Percentiles rank a stretch among this genome's conserved stretches.
Evolutionary conservation across 805 yeast genomes (phyloP).

Genomic region (Saccharomycopsis fermentans): DNA sequence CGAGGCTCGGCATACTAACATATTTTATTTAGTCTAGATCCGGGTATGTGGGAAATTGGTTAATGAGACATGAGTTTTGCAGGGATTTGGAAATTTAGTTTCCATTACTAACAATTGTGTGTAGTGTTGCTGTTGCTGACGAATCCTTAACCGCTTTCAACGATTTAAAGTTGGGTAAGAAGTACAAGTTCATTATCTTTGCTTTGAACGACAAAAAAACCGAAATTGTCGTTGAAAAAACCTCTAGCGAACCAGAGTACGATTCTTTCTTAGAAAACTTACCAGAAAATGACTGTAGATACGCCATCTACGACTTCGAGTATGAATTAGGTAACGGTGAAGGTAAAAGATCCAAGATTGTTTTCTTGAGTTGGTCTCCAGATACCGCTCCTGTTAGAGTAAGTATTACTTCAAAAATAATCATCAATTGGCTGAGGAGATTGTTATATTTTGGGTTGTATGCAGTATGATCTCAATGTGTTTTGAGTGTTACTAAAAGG

Average conservation of each 20-base stretch:
- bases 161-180: constrained; percentile 90
- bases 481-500: no score
- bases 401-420: constrained; percentile 13
- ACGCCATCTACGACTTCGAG: constrained; percentile 95
- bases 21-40: constrained; percentile 15
- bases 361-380: constrained; percentile 88
- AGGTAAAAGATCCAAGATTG: constrained; percentile 80
- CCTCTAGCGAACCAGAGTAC: constrained; percentile 66
- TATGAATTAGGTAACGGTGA: constrained; percentile 83
- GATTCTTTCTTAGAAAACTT: constrained; percentile 79
- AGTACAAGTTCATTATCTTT: constrained; percentile 73
- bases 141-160: constrained; percentile 91
- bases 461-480: no score
- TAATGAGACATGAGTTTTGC: neutral
- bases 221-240: constrained; percentile 80
- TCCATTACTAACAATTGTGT: constrained; percentile 1
- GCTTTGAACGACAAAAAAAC: constrained; percentile 79
- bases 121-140: constrained; percentile 74
- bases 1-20: constrained; percentile 2
- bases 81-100: neutral
- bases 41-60: constrained; percentile 12
- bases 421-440: neutral
- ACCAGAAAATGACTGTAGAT: constrained; percentile 93
- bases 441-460: no score
- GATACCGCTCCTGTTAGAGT: constrained; percentile 87